Evolutionary conservation across 768 basidiomycete genomes (phyloP).

Genomic region (Lactifluus piperatus): DNA sequence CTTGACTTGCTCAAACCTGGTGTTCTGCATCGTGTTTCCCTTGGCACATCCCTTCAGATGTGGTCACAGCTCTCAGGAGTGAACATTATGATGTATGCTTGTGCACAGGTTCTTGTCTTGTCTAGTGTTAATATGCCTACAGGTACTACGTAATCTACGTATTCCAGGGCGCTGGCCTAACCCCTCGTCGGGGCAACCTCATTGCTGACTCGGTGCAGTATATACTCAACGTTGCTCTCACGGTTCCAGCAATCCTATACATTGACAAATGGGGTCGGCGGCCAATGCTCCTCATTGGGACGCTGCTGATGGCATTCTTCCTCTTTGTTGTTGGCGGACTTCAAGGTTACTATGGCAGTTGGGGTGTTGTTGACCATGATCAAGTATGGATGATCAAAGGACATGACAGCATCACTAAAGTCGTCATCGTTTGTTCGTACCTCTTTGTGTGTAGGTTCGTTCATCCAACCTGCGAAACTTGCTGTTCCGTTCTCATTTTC

Average conservation of each 20-base stretch:
- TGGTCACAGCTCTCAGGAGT: conserved; percentile 73
- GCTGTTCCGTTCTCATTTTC: neutral
- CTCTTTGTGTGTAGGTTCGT: conserved; percentile 54
- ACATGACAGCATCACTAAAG: conserved; percentile 51
- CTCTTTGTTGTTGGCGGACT: conserved; percentile 71
- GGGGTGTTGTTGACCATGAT: conserved; percentile 39
- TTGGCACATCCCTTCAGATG: conserved; percentile 68
- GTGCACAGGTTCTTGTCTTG: neutral
- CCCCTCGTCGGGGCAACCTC: conserved; percentile 61
- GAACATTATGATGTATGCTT: conserved; percentile 70
- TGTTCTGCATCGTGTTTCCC: conserved; percentile 58
- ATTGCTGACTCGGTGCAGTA: conserved; percentile 65
- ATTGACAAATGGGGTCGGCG: conserved; percentile 77
- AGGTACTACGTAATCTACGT: conserved; percentile 61
- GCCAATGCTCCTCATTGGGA: conserved; percentile 61
- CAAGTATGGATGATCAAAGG: conserved; percentile 53
- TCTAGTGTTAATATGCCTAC: neutral
- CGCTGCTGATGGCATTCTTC: conserved; percentile 65
- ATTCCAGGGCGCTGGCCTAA: conserved; percentile 70
- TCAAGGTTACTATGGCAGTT: conserved; percentile 57
- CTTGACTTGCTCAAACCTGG: conserved; percentile 56
- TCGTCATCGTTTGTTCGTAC: conserved; percentile 70
- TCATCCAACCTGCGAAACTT: neutral
- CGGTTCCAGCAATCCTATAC: conserved; percentile 45
- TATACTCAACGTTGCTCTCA: conserved; percentile 34